Percentiles rank a stretch among this genome's conserved stretches.
Evolutionary conservation across 169 alveolate species (phyloP).

Genomic region (Cystoisospora suis): DNA sequence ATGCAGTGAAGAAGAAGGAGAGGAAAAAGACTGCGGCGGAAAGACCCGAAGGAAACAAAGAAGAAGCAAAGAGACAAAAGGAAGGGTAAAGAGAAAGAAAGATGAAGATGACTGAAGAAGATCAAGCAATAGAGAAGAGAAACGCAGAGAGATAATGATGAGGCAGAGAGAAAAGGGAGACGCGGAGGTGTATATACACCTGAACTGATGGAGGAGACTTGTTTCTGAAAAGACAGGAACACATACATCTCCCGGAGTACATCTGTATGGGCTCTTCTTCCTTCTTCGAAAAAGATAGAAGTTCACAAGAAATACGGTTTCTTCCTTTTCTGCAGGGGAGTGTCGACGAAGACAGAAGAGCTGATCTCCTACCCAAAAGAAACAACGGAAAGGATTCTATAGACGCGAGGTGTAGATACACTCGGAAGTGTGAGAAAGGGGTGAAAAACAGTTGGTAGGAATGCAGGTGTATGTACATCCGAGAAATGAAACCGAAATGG

Average conservation of each 20-base stretch:
- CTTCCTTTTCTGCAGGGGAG: too few species aligned
- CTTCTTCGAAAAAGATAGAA: too few species aligned
- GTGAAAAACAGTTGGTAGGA: too few species aligned
- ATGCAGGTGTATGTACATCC: too few species aligned
- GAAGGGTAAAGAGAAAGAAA: background rate
- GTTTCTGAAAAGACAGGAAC: background rate
- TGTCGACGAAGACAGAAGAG: too few species aligned
- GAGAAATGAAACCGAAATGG: too few species aligned
- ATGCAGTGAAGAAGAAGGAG: background rate
- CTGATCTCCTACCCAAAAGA: too few species aligned
- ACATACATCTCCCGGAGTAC: background rate
- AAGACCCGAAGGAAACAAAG: background rate
- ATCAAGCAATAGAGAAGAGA: background rate
- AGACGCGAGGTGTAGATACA: too few species aligned
- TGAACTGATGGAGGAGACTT: background rate
- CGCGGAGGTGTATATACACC: background rate
- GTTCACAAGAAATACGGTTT: too few species aligned
- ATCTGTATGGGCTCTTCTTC: too few species aligned
- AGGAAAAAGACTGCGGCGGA: background rate
- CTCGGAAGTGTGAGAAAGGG: too few species aligned
- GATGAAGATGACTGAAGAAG: background rate
- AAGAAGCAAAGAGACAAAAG: background rate
- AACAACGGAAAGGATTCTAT: too few species aligned
- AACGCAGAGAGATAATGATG: background rate
- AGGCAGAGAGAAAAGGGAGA: background rate